A percentile compares a stretch with the other conserved stretches of the same genome.
These are phyloP conservation scores for Posidonia australis DNA, from an alignment of 106 monocot species.

Conservation along the genomic window DNA sequence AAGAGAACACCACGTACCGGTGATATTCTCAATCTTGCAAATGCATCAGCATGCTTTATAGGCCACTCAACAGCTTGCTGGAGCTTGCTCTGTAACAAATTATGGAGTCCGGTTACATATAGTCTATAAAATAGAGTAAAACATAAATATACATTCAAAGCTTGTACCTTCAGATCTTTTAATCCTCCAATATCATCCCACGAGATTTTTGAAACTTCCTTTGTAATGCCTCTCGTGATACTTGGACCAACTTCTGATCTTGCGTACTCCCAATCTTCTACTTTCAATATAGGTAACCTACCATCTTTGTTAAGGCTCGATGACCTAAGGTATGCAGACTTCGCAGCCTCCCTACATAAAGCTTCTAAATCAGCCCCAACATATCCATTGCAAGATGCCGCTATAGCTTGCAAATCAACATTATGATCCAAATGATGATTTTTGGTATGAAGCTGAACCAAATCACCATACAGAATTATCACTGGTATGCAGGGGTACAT, in stretches of 20 bases:
- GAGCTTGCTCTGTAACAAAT: constrained; percentile 59
- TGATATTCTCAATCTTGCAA: constrained; percentile 61
- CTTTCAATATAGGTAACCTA: constrained; percentile 17
- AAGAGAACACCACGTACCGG: constrained; percentile 84
- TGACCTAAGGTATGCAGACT: constrained; percentile 41
- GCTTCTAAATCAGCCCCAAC: constrained; percentile 90
- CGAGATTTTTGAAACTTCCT: constrained; percentile 62
- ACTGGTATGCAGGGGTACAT: neutral
- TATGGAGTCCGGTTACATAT: neutral
- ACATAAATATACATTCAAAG: neutral
- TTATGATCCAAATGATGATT: constrained; percentile 40
- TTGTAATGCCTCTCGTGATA: constrained; percentile 70
- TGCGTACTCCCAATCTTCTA: constrained; percentile 80
- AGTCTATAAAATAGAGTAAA: neutral
- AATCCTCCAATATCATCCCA: constrained; percentile 98
- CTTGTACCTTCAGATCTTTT: constrained; percentile 69
- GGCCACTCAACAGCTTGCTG: constrained; percentile 95
- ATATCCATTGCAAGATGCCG: constrained; percentile 81
- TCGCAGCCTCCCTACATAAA: constrained; percentile 65
- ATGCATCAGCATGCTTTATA: constrained; percentile 64
- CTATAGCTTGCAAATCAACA: constrained; percentile 69
- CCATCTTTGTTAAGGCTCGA: constrained; percentile 11
- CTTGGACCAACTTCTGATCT: constrained; percentile 58
- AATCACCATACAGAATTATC: constrained; percentile 5
- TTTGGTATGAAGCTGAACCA: constrained; percentile 55